Percentiles rank a stretch among this genome's conserved stretches.
These are phyloP conservation scores for Wickerhamomyces ciferrii DNA, from an alignment of 805 yeast species.

Conservation along the genomic window DNA sequence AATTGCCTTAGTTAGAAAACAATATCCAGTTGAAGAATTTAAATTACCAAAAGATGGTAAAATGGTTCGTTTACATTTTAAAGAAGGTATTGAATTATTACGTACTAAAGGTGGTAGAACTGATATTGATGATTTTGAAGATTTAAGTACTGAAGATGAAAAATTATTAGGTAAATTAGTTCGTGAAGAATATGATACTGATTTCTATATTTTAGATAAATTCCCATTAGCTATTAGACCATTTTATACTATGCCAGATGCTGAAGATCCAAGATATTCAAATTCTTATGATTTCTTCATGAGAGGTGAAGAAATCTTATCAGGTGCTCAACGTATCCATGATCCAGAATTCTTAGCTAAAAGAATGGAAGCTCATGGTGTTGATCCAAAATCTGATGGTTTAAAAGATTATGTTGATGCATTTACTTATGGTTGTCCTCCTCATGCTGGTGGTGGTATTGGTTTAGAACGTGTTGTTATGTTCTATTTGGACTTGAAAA, in stretches of 20 bases:
- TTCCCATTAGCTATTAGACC: conserved; percentile 97
- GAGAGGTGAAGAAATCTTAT: conserved; percentile 99
- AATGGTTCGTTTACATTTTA: conserved; percentile 85
- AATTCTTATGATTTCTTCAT: conserved; percentile 99
- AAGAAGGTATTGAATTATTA: conserved; percentile 85
- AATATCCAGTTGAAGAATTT: conserved; percentile 97
- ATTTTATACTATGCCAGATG: conserved; percentile 98
- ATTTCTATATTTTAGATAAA: conserved; percentile 95
- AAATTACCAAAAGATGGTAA: conserved; percentile 89
- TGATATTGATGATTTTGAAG: conserved; percentile 75
- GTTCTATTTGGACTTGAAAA: conserved; percentile 96
- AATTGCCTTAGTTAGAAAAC: conserved; percentile 85
- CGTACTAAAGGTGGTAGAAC: conserved; percentile 82
- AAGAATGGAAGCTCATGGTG: conserved; percentile 79
- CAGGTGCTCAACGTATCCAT: conserved; percentile 99
- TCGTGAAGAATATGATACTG: conserved; percentile 92
- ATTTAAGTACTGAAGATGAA: conserved; percentile 91
- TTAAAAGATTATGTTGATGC: conserved; percentile 89
- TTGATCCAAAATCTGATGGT: conserved; percentile 78
- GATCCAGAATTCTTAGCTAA: conserved; percentile 78
- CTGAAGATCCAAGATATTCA: conserved; percentile 86
- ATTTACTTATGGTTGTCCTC: conserved; percentile 92
- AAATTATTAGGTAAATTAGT: conserved; percentile 87
- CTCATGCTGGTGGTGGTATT: conserved; percentile 99
- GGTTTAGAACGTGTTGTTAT: conserved; percentile 98